Evolutionary conservation across 257 asterid genomes (phyloP).

Genomic region (Leptodermis oblonga): DNA sequence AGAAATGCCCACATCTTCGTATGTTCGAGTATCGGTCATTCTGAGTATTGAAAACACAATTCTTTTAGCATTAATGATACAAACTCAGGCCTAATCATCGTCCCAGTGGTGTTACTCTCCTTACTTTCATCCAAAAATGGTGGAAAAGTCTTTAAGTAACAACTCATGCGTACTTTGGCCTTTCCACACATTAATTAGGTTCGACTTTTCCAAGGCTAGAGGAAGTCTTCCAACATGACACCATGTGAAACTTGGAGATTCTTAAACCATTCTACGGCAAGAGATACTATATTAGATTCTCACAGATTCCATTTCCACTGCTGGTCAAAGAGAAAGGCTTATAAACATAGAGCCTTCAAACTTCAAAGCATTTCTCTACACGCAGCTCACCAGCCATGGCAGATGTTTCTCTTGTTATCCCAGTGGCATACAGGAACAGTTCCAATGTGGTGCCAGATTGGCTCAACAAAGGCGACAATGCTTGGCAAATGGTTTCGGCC

Average conservation of each 20-base stretch:
- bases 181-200: background rate
- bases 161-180: background rate
- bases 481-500: conserved; percentile 88
- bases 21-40: too few relatives aligned
- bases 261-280: too few relatives aligned
- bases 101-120: too few relatives aligned
- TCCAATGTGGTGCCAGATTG: conserved; percentile 57
- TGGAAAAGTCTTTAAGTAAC: too few relatives aligned
- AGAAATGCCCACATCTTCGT: background rate
- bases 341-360: background rate
- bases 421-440: conserved; percentile 30
- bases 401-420: conserved; percentile 2
- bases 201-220: background rate
- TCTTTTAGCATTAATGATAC: too few relatives aligned
- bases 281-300: background rate
- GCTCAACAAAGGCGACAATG: conserved; percentile 97
- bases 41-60: too few relatives aligned
- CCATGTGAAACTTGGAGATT: conserved; percentile 6
- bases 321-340: background rate
- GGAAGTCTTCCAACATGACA: conserved; percentile 1
- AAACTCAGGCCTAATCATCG: too few relatives aligned
- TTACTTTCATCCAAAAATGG: too few relatives aligned
- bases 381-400: conserved; percentile 16
- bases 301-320: conserved; percentile 14
- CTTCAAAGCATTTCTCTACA: background rate